phyloP scores from a whole-genome alignment of 2,329 filamentous ascomycete genomes.

The Metarhizium sp. region DNA sequence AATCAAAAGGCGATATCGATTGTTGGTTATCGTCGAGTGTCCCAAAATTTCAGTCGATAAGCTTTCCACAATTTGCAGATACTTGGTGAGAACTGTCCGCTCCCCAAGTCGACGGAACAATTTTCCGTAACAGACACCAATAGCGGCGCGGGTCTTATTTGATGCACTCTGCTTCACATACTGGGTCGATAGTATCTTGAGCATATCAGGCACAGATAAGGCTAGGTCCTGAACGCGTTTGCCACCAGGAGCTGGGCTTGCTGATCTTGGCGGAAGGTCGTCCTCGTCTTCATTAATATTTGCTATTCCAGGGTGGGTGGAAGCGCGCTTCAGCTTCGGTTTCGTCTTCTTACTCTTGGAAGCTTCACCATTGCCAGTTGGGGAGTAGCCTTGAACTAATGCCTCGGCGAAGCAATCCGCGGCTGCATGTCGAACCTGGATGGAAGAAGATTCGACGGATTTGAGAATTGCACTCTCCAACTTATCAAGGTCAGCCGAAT shows the following conservation, averaged over 20 bases:
- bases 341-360: constrained; percentile 63
- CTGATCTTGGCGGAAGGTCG: constrained; percentile 55
- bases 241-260: constrained; percentile 58
- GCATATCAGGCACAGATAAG: constrained; percentile 66
- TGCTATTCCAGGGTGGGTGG: constrained; percentile 49
- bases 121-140: constrained; percentile 80
- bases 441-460: constrained; percentile 67
- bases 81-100: constrained; percentile 73
- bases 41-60: constrained; percentile 73
- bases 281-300: constrained; percentile 56
- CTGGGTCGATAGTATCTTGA: constrained; percentile 69
- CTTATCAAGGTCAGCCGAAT: constrained; percentile 82
- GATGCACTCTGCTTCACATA: constrained; percentile 72
- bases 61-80: constrained; percentile 71
- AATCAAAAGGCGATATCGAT: constrained; percentile 79
- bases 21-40: constrained; percentile 64
- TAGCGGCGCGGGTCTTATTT: constrained; percentile 70
- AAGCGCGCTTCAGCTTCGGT: constrained; percentile 46
- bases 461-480: constrained; percentile 78
- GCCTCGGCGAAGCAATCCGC: constrained; percentile 76
- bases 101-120: constrained; percentile 72
- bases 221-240: constrained; percentile 65
- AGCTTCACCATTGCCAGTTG: constrained; percentile 35
- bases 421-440: constrained; percentile 72
- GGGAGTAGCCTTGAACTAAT: constrained; percentile 71